Evolutionary conservation across 176 grass and related monocot genomes (phyloP).

Genomic region (Tillandsia fasciculata): DNA sequence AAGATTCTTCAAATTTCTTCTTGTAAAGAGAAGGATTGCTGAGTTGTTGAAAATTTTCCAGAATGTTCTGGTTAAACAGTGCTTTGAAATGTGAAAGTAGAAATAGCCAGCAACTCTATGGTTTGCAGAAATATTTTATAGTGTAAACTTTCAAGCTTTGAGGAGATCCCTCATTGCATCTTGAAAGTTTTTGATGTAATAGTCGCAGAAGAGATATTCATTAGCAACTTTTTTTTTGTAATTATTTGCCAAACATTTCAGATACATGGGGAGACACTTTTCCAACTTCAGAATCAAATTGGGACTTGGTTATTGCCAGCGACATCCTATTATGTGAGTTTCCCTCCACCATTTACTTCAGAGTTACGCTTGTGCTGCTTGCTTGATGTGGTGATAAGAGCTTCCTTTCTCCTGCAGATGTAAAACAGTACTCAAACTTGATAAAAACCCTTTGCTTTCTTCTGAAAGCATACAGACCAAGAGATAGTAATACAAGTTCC

Average conservation of each 20-base stretch:
- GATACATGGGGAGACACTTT: slow-evolving; percentile 85
- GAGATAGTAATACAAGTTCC: slow-evolving; percentile 5
- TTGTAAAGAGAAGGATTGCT: too few species aligned
- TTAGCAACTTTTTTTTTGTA: neutral
- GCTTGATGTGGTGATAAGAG: slow-evolving; percentile 3
- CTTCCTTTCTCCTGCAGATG: slow-evolving; percentile 35
- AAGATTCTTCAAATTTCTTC: too few species aligned
- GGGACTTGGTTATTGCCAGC: slow-evolving; percentile 86
- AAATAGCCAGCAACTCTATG: too few species aligned
- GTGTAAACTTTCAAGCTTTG: neutral
- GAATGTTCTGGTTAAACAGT: too few species aligned
- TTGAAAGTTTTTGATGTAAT: neutral
- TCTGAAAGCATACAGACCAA: slow-evolving; percentile 30
- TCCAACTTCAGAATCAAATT: slow-evolving; percentile 44
- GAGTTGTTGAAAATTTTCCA: too few species aligned
- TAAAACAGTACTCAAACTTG: slow-evolving; percentile 75
- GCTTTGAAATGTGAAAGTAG: too few species aligned
- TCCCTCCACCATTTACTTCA: neutral
- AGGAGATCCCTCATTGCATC: too few species aligned
- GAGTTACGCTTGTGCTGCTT: neutral
- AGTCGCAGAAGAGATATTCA: neutral
- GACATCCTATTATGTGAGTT: slow-evolving; percentile 87
- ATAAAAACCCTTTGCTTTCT: slow-evolving; percentile 67
- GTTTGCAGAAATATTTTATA: neutral
- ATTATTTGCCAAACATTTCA: slow-evolving; percentile 20